Conservation (phyloP, 345 rosid species). For the Brassica rapa region DNA sequence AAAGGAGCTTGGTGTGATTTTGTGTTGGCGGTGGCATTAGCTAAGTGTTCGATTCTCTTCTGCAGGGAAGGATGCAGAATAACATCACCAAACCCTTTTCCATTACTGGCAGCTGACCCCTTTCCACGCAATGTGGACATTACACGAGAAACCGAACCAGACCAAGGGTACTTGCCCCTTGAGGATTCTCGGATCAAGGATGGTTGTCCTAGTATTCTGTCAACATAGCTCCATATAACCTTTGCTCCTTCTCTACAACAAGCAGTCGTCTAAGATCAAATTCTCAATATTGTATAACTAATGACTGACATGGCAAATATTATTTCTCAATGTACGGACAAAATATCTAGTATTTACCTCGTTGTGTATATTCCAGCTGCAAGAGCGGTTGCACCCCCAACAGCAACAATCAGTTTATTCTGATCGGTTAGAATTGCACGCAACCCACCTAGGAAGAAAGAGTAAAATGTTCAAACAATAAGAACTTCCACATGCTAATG, state of each 20-base stretch:
- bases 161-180: conserved; percentile 97
- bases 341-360: conserved; percentile 51
- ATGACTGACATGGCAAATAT: background rate
- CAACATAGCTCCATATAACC: conserved; percentile 98
- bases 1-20: conserved; percentile 93
- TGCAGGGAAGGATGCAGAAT: conserved; percentile 82
- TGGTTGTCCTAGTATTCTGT: conserved; percentile 97
- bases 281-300: background rate
- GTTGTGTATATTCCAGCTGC: conserved; percentile 98
- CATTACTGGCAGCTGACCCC: conserved; percentile 47
- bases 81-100: conserved; percentile 94
- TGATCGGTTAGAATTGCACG: conserved; percentile 94
- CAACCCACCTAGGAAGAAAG: conserved; percentile 69
- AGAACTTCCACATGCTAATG: conserved; percentile 2
- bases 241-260: conserved; percentile 90
- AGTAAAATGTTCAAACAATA: conserved; percentile 4
- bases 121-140: conserved; percentile 53
- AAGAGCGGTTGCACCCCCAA: conserved; percentile 96
- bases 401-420: conserved; percentile 88
- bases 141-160: conserved; percentile 60
- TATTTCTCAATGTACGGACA: background rate
- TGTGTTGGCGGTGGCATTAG: conserved; percentile 96
- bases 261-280: background rate
- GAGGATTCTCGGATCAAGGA: conserved; percentile 95
- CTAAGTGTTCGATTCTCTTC: conserved; percentile 76